A percentile compares a stretch with the other conserved stretches of the same genome.
These are phyloP conservation scores for Grosmannia serpens DNA, from an alignment of 2,329 filamentous ascomycete genomes.

Conservation along the genomic window DNA sequence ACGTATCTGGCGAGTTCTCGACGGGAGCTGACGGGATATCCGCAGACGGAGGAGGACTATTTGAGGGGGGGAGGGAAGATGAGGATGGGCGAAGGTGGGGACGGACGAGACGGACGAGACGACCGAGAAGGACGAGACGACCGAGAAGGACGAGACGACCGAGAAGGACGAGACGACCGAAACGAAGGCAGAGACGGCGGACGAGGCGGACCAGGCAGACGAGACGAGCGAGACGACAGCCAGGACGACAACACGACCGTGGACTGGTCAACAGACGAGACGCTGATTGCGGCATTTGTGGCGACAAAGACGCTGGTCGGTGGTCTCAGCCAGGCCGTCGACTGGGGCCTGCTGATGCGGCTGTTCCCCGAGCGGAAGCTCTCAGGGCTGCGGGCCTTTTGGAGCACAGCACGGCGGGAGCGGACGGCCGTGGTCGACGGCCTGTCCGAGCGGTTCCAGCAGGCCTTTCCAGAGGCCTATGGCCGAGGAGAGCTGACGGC, in stretches of 20 bases:
- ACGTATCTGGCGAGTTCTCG: slow-evolving; percentile 17
- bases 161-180: no score
- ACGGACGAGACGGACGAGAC: no score
- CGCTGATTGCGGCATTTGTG: slow-evolving; percentile 45
- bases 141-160: no score
- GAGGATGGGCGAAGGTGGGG: slow-evolving; percentile 1
- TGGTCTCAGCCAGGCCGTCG: slow-evolving; percentile 45
- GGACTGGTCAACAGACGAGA: slow-evolving; percentile 30
- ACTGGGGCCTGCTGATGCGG: slow-evolving; percentile 47
- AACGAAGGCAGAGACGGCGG: no score
- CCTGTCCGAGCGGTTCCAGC: slow-evolving; percentile 52
- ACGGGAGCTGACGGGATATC: slow-evolving; percentile 22
- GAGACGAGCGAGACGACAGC: slow-evolving; percentile 9
- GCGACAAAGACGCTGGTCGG: slow-evolving; percentile 47
- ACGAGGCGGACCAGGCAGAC: no score
- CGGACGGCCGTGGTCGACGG: slow-evolving; percentile 41
- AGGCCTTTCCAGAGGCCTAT: slow-evolving; percentile 55
- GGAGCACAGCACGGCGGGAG: slow-evolving; percentile 39
- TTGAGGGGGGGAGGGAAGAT: slow-evolving; percentile 11
- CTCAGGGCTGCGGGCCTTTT: slow-evolving; percentile 41
- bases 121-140: no score
- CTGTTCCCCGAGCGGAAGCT: slow-evolving; percentile 43
- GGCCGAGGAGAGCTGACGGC: slow-evolving; percentile 46
- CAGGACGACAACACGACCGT: slow-evolving; percentile 16
- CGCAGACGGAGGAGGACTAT: slow-evolving; percentile 21